A percentile compares a stretch with the other conserved stretches of the same genome.
Conservation (phyloP, 257 asterid genomes). For the Primulina eburnea region DNA sequence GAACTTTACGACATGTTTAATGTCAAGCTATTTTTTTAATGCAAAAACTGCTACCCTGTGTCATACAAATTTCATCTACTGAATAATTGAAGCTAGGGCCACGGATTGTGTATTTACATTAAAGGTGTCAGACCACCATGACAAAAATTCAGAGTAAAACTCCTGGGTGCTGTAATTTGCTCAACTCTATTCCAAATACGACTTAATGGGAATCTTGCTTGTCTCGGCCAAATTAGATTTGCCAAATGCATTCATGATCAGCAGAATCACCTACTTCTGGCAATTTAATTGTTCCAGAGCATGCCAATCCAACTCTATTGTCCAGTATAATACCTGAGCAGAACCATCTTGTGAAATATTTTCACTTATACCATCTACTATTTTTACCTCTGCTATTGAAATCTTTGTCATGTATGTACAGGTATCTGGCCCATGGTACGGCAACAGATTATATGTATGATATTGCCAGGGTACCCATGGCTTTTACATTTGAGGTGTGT, state of each 20-base stretch:
- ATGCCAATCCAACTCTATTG: not conserved
- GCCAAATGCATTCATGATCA: not conserved
- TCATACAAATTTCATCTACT: not conserved
- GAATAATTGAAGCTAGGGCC: not conserved
- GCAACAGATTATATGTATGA: conserved; percentile 98
- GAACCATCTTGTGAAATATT: not conserved
- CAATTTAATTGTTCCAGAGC: not conserved
- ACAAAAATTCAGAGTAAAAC: not conserved
- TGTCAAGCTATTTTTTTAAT: not conserved
- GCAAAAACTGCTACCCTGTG: not conserved
- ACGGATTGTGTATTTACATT: not conserved
- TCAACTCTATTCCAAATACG: conserved; percentile 15
- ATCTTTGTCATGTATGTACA: conserved; percentile 25
- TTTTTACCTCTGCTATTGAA: conserved; percentile 7
- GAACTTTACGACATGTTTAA: not conserved
- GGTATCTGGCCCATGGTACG: conserved; percentile 98
- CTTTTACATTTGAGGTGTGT: conserved; percentile 93
- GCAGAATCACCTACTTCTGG: not conserved
- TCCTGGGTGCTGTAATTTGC: not conserved
- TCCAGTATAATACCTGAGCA: conserved; percentile 9
- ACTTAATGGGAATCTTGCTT: not conserved
- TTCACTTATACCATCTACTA: not conserved
- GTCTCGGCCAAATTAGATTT: not conserved
- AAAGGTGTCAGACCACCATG: conserved; percentile 1
- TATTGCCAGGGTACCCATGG: conserved; percentile 91